Evolutionary conservation across 163 green algal species (phyloP), one percentile per base, ranked within the genome.

Genomic region (Chlamydomonas reinhardtii): DNA sequence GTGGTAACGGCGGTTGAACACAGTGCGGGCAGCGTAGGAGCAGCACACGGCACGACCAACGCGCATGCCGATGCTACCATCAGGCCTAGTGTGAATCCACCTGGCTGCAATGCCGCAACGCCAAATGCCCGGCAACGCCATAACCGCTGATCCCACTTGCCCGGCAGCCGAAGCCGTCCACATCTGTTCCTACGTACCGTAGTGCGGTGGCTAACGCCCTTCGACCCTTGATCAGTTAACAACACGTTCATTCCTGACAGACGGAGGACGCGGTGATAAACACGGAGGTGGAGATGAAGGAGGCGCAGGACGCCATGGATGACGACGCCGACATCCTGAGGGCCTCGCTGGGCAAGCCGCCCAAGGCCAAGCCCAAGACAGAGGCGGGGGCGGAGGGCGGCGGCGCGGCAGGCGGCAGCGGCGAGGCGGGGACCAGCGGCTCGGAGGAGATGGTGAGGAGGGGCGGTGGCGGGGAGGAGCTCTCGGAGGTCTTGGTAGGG

Each of bases 211-310:
- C n/a, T n/a, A n/a, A n/a, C n/a, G n/a, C n/a, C n/a, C n/a, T n/a
- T n/a, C n/a, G n/a, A n/a, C n/a, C n/a, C n/a, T n/a, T n/a, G n/a
- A n/a, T n/a, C n/a, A n/a, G n/a, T n/a, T n/a, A n/a, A n/a, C n/a
- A n/a, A n/a, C n/a, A n/a, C n/a, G n/a, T n/a, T n/a, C 48, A 19
- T 56, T 17, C 39, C 8, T 56, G 54, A 83, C 88, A 93, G 91
- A 95, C 89, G 19, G 81, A 43, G 85, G 77, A 88, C 2, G 88
- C 81, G 0, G 72, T 90, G 12, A 89, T 98, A 14, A 88, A 98
- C 83, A 96, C 95, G n/a, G 94, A 97, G 83, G 56, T 71, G 56
- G 82, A 97, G 78, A 96, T 98, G 92, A 90, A 93, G 87, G 83
- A 92, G 54, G 91, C 91, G 17, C 82, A 73, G 80, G 81, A 86